Conservation (phyloP, 129 eudicot species). For the Chrysanthemum lavandulifolium region DNA sequence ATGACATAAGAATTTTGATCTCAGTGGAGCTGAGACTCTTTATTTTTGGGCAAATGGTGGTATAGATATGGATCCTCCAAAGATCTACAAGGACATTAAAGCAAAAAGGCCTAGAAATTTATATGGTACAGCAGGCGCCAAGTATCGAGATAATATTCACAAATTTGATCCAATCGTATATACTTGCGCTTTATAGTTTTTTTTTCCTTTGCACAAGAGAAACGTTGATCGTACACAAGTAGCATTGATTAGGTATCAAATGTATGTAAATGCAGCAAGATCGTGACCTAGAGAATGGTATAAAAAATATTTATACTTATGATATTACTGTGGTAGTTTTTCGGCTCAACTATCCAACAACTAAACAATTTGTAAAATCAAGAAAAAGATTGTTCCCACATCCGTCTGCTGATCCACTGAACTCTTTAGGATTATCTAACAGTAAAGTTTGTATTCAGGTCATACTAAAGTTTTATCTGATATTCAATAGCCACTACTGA, state of each 20-base stretch:
- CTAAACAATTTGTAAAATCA: neutral
- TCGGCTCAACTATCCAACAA: neutral
- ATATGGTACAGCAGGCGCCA: conserved; percentile 5
- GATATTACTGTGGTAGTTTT: too few species aligned
- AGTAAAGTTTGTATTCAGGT: neutral
- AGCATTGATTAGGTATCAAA: conserved; percentile 7
- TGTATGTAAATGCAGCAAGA: conserved; percentile 2
- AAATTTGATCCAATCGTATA: conserved; percentile 18
- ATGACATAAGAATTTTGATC: conserved; percentile 29
- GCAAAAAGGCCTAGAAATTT: conserved; percentile 11
- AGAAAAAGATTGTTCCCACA: neutral
- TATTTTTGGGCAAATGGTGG: conserved; percentile 9
- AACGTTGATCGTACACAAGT: conserved; percentile 21
- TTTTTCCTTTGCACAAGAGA: conserved; percentile 24
- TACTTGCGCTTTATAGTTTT: conserved; percentile 23
- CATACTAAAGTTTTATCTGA: neutral
- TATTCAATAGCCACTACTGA: neutral
- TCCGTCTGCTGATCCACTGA: neutral
- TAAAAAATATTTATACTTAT: neutral
- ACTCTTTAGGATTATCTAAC: neutral
- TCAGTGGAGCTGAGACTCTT: conserved; percentile 17
- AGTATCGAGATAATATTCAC: conserved; percentile 20
- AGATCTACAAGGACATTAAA: conserved; percentile 18
- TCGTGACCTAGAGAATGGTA: neutral
- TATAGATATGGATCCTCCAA: conserved; percentile 25